Evolutionary conservation across 2,329 filamentous ascomycete genomes (phyloP).

Genomic region (Phoma sp.): DNA sequence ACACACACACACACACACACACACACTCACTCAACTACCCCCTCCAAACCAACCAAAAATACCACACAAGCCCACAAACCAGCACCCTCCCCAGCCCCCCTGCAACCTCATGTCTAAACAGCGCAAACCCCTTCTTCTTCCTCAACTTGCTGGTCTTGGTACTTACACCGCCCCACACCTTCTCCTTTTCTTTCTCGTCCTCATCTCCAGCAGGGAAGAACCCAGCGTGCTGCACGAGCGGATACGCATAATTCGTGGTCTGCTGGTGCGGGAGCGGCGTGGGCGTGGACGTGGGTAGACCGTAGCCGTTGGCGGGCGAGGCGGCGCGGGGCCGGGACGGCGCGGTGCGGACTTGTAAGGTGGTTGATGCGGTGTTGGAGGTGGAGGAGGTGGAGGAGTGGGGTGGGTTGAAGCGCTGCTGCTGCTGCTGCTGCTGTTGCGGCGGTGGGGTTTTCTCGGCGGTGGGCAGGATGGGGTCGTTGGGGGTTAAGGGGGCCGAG

Average conservation of each 20-base stretch:
- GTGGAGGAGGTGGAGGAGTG: slow-evolving; percentile 43
- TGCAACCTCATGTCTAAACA: slow-evolving; percentile 67
- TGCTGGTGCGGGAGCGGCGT: slow-evolving; percentile 11
- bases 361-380: slow-evolving; percentile 25
- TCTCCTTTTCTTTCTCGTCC: slow-evolving; percentile 11
- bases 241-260: slow-evolving; percentile 32
- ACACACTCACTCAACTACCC: slow-evolving; percentile 61
- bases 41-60: slow-evolving; percentile 69
- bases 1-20: too few relatives aligned
- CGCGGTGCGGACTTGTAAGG: slow-evolving; percentile 36
- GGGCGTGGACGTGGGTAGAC: slow-evolving; percentile 32
- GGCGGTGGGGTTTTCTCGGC: neutral
- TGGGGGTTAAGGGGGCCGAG: neutral
- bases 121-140: slow-evolving; percentile 46
- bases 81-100: slow-evolving; percentile 67
- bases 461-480: slow-evolving; percentile 40
- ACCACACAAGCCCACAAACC: slow-evolving; percentile 69
- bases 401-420: neutral
- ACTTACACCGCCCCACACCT: slow-evolving; percentile 29
- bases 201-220: slow-evolving; percentile 43
- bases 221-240: slow-evolving; percentile 52
- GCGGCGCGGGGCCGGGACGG: slow-evolving; percentile 34
- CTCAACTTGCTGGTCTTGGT: slow-evolving; percentile 42
- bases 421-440: too few relatives aligned
- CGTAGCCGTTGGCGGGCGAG: slow-evolving; percentile 45